These are phyloP conservation scores for Psilocybe azurescens DNA, from an alignment of 768 basidiomycete genomes.

Conservation along the genomic window DNA sequence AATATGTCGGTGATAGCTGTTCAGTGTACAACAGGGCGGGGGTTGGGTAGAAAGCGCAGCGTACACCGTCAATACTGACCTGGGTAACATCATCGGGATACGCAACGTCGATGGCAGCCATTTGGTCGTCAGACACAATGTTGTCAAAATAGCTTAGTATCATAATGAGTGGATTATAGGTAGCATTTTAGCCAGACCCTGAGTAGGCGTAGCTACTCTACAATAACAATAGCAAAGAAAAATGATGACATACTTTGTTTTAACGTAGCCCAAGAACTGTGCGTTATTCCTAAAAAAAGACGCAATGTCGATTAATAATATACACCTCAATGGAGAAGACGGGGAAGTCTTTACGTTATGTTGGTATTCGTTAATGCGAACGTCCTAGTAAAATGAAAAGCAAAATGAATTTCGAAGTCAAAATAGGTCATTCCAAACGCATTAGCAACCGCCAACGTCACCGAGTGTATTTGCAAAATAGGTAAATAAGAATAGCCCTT, in stretches of 20 bases:
- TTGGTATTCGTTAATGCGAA: slow-evolving; percentile 12
- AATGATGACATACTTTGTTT: slow-evolving; percentile 20
- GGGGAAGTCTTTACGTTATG: slow-evolving; percentile 11
- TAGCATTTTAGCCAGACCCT: background rate
- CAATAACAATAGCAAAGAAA: no score
- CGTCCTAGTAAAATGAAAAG: no score
- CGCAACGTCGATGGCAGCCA: background rate
- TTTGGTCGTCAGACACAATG: background rate
- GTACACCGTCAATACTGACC: background rate
- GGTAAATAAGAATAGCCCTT: slow-evolving; percentile 14
- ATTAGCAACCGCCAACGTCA: slow-evolving; percentile 13
- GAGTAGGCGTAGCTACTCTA: background rate
- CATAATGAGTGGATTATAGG: background rate
- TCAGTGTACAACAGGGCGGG: no score
- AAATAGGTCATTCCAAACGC: background rate
- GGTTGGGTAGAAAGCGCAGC: no score
- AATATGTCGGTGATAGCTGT: no score
- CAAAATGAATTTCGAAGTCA: background rate
- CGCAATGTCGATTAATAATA: background rate
- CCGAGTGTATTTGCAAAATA: background rate
- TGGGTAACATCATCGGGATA: background rate
- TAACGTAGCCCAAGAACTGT: slow-evolving; percentile 24
- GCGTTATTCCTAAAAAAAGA: slow-evolving; percentile 16
- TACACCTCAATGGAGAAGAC: background rate
- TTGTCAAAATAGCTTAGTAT: background rate